Evolutionary conservation across 164 flowering plant genomes (phyloP), one percentile per base, ranked within the genome.

Genomic region (Dillenia suffruticosa): DNA sequence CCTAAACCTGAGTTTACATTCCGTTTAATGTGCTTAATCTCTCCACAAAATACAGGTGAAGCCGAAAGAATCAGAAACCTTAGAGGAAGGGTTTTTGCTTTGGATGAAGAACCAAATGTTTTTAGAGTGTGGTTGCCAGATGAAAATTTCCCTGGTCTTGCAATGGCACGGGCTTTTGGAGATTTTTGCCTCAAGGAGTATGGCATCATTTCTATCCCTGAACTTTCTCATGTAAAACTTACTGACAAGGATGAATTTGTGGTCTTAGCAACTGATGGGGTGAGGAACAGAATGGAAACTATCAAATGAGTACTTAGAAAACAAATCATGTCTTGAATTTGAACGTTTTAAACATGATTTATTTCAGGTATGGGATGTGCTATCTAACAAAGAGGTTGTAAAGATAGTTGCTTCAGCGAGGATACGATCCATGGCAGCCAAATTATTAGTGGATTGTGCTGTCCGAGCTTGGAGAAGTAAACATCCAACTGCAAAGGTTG

Each of bases 221-320:
- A 82, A 56, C 63, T 92, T 44, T 79, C 71, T 17, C 80, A 82
- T 52, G 77, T 86, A 68, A 85, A 72, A 62, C 72, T 92, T 1
- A 85, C 82, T 0, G 63, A 57, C 5, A 62, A 65, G 1, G 98
- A 92, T 64, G 92, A 92, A 58, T 92, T 92, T 59, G 74, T 92
- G 17, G 91, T 92, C 63, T 70, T 92, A 10, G 98, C 97, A 44
- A 82, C 96, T n/a, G 98, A 92, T 73, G 98, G 97, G 89, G 96
- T 92, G 85, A 77, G 80, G 17, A 8, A 9, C 59, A 64, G 8
- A 57, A 8, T 6, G 6, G 40, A 4, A 32, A 32, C 40, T 32
- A 32, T 32, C 40, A 32, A 32, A 32, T 7, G 6, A 32, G 40
- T 32, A 32, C 40, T 32, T 5, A 32, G 40, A 32, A 32, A 32